These are phyloP conservation scores for Nitzschia inconspicua DNA, from an alignment of 108 stramenopile species.

Conservation along the genomic window DNA sequence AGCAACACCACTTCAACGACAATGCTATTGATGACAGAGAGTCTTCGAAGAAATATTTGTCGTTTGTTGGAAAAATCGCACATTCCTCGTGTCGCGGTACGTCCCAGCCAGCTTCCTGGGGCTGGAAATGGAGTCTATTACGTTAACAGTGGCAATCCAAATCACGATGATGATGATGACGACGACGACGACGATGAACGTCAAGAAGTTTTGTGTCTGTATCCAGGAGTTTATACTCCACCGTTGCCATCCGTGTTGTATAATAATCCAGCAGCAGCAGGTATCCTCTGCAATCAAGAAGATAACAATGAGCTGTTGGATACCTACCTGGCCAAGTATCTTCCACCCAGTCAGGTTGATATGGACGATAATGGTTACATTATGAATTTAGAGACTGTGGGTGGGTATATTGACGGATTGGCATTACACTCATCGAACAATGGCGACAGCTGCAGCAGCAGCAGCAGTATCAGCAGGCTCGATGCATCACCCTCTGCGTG, in stretches of 20 bases:
- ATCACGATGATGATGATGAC: no score
- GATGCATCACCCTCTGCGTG: conserved; percentile 42
- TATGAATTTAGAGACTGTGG: conserved; percentile 29
- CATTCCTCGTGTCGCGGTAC: not conserved
- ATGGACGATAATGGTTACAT: conserved; percentile 42
- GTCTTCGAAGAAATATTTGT: no score
- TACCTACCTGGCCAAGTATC: conserved; percentile 11
- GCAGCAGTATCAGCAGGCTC: not conserved
- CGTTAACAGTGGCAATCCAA: no score
- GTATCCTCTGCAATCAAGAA: not conserved
- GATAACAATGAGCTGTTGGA: not conserved
- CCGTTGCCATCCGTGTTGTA: conserved; percentile 15
- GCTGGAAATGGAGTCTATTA: conserved; percentile 2
- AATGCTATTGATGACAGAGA: no score
- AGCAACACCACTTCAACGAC: no score
- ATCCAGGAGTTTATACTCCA: conserved; percentile 51
- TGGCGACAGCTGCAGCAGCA: not conserved
- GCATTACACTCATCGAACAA: conserved; percentile 4
- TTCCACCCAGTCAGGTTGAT: conserved; percentile 7
- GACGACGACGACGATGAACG: not conserved
- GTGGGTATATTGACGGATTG: conserved; percentile 42
- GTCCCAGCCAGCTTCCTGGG: not conserved
- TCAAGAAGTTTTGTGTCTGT: conserved; percentile 25
- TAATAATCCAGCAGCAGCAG: not conserved
- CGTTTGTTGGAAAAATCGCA: not conserved